Percentiles rank a stretch among this genome's conserved stretches.
These are phyloP conservation scores for Podochytrium sp. DNA, from an alignment of 192 early-diverging fungal species.

Conservation along the genomic window DNA sequence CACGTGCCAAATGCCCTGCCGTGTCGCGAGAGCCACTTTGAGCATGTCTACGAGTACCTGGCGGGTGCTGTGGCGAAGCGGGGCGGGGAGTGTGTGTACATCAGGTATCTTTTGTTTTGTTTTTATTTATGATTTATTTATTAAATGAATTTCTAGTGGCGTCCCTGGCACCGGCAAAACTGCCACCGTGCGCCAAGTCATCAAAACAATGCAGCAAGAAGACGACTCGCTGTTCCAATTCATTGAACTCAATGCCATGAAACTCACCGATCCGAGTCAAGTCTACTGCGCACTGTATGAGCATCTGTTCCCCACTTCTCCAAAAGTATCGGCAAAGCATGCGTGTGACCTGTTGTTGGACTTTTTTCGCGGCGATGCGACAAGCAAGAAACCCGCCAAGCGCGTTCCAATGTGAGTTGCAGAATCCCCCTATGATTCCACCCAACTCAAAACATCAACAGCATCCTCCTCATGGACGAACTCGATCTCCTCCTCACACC, in stretches of 20 bases:
- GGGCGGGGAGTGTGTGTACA: constrained; percentile 85
- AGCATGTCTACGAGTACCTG: constrained; percentile 74
- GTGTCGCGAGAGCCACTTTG: constrained; percentile 93
- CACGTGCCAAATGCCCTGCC: constrained; percentile 89
- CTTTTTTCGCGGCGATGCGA: no score
- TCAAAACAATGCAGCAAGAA: constrained; percentile 69
- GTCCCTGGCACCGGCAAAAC: constrained; percentile 98
- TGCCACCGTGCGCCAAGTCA: constrained; percentile 86
- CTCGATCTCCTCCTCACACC: constrained; percentile 91
- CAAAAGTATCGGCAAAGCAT: constrained; percentile 70
- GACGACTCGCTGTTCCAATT: constrained; percentile 74
- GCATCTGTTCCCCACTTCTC: constrained; percentile 53
- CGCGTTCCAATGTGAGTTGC: constrained; percentile 53
- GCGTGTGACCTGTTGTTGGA: constrained; percentile 73
- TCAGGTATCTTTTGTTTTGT: no score
- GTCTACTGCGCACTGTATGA: constrained; percentile 87
- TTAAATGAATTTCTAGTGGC: constrained; percentile 83
- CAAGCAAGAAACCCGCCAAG: constrained; percentile 3
- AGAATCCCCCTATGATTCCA: constrained; percentile 60
- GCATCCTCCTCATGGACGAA: constrained; percentile 96
- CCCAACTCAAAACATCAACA: constrained; percentile 54
- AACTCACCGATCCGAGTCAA: constrained; percentile 88
- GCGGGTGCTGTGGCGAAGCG: constrained; percentile 81
- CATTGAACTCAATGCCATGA: constrained; percentile 98
- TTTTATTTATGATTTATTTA: no score